Base-by-base conservation (phyloP, 352 stramenopile genomes). In the Pythium rhizo-oryzae region DNA sequence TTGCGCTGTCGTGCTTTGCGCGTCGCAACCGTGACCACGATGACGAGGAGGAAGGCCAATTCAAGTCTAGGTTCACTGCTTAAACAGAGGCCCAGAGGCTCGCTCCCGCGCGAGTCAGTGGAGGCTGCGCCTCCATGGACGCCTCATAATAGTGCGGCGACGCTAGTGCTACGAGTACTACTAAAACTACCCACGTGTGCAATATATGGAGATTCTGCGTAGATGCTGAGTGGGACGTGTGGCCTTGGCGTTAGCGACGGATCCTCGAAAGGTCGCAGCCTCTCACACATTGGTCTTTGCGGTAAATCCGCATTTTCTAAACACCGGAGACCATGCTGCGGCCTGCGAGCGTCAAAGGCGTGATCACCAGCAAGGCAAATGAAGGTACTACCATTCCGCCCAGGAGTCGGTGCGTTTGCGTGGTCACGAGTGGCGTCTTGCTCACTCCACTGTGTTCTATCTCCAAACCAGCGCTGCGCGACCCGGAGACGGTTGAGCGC, bases 1-100 rank as follows among this genome's bases (percentile, higher is more conserved):
- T 92, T 24, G 77, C 50, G 15, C 63, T 93, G 44, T 84, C 85
- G 58, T 93, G 83, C 54, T 85, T 84, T 51, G 78, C 84, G 21
- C 83, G 83, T 63, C 83, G 83, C 52, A 61, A 62, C 28, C 71
- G 49, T 30, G n/a, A 70, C 60, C 41, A 50, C 18, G 33, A 39
- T 16, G 63, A 75, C 28, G 62, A 68, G 6, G 57, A 67, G 0
- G 51, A 53, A 35, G 43, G 25, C 24, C 33, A 70, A 11, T 59
- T 64, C 49, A 74, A 74, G 55, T 57, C 28, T 74, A 69, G 50
- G 28, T 33, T 33, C 28, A 33, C 28, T 33, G 28, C 28, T 6
- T 33, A 33, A 33, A 33, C 28, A 33, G 28, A 7, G 28, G 28
- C 2, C 28, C 28, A 33, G 28, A 33, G 28, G 28, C 28, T 33